phyloP scores from a whole-genome alignment of 176 grass and related monocot genomes.

The Cenchrus fungigraminus region DNA sequence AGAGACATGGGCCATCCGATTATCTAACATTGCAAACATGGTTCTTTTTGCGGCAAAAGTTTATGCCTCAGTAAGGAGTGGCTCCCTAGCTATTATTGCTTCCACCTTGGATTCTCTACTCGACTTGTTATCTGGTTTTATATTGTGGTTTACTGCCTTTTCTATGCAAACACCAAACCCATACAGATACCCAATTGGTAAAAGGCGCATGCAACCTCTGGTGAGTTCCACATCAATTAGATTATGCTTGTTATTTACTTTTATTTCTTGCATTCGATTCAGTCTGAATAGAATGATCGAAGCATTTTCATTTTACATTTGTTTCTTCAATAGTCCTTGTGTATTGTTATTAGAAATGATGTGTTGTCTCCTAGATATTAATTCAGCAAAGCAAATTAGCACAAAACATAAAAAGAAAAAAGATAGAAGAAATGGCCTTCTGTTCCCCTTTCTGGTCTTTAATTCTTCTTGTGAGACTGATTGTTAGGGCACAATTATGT shows the following conservation, averaged over 20 bases:
- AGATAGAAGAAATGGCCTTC: neutral
- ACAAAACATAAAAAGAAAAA: neutral
- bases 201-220: slow-evolving; percentile 87
- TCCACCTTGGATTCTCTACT: slow-evolving; percentile 80
- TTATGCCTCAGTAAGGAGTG: slow-evolving; percentile 66
- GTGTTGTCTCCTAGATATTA: neutral
- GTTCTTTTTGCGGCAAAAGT: slow-evolving; percentile 80
- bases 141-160: slow-evolving; percentile 80
- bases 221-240: slow-evolving; percentile 53
- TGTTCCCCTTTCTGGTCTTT: neutral
- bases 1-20: slow-evolving; percentile 56
- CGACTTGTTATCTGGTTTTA: slow-evolving; percentile 69
- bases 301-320: neutral
- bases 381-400: neutral
- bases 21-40: slow-evolving; percentile 83
- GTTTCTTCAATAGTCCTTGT: neutral
- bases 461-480: neutral
- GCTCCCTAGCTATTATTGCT: slow-evolving; percentile 69
- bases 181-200: slow-evolving; percentile 77
- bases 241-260: neutral
- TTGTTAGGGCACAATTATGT: neutral
- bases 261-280: neutral
- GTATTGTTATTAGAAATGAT: neutral
- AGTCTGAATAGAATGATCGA: neutral
- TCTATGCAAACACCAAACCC: slow-evolving; percentile 80